phyloP scores from a whole-genome alignment of 176 grass and related monocot genomes.

The Raddia distichophylla region DNA sequence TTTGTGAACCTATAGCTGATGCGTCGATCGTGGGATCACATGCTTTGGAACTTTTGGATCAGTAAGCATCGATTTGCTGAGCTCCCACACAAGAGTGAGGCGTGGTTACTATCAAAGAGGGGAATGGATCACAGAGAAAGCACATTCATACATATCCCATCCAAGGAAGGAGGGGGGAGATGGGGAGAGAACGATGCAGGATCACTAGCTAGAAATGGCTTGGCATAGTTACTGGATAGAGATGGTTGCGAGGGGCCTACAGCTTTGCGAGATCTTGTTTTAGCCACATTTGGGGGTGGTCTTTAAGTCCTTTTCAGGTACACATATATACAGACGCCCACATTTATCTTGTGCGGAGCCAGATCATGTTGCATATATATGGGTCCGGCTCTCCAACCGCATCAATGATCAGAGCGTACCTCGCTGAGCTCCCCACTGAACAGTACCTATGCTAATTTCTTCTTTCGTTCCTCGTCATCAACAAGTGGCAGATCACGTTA shows the following conservation, averaged over 20 bases:
- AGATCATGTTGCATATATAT: too few species aligned
- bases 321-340: too few species aligned
- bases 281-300: too few species aligned
- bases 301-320: too few species aligned
- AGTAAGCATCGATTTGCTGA: neutral
- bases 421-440: too few species aligned
- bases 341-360: too few species aligned
- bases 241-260: constrained; percentile 15
- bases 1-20: neutral
- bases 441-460: too few species aligned
- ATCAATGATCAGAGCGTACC: too few species aligned
- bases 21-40: neutral
- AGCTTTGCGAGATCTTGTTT: neutral
- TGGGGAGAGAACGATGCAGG: neutral
- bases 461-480: too few species aligned
- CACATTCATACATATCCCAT: neutral
- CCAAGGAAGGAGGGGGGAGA: neutral
- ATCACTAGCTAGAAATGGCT: neutral
- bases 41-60: neutral
- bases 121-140: neutral
- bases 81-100: neutral
- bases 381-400: too few species aligned
- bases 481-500: too few species aligned
- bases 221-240: constrained; percentile 26
- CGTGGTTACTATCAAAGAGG: neutral